Evolutionary conservation across 805 yeast genomes (phyloP), one percentile per base, ranked within the genome.

Genomic region (Hanseniaspora lindneri): DNA sequence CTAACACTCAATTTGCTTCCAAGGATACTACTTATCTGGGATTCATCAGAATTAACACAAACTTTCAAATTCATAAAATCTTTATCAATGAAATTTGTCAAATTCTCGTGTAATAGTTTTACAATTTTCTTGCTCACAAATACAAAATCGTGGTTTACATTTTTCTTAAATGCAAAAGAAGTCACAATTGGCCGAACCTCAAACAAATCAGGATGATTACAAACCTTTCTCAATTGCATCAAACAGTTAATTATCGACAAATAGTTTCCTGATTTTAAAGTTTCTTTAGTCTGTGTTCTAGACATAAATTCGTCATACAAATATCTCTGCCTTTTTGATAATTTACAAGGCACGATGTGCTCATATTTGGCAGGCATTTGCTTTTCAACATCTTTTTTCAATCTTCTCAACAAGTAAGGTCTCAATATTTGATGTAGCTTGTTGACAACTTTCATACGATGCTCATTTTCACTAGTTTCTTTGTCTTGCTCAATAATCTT

Each of bases 281-380:
- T 92, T 54, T 85, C 96, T 57, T 77, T 81, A 0, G 99, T 92
- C 58, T 89, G 89, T 7, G 98, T 95, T 54, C 98, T 72, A 1
- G 96, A 83, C 94, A 92, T 85, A 60, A 92, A 92, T 63, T 92
- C 99, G 62, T 92, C 98, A 58, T 92, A 92, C 49, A 92, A 65
- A 58, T 76, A 83, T 52, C 97, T 68, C 61, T 92, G 99, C 54
- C 99, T 75, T 57, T 92, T 87, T 1, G 96, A 87, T 39, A 92
- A 67, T 24, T 95, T 75, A 67, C 98, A 94, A 60, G 83, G 85
- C 5, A 92, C 79, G 51, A 92, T 80, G 62, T 92, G 99, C 62
- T 92, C 99, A 62, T 87, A 84, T 60, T 92, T 92, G 0, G 83
- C 96, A 1, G 99, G 99, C 98, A 92, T 92, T 64, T 92, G 98